Percentiles rank a stretch among this genome's conserved stretches.
phyloP scores from a whole-genome alignment of 2,329 filamentous ascomycete genomes.

The Epichloe sp. region DNA sequence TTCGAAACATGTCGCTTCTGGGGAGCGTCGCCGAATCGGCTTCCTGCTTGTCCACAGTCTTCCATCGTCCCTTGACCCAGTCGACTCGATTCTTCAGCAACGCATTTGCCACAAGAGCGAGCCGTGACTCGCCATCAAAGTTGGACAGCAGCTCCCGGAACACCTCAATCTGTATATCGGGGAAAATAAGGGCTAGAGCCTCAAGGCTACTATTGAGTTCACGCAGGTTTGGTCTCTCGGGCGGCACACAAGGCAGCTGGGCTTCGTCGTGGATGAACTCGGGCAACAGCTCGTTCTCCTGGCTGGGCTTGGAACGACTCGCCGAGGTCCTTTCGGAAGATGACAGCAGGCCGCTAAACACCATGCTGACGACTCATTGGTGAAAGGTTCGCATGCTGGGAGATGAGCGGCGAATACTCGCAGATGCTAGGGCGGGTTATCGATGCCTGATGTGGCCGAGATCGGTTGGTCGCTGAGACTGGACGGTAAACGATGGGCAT shows the following conservation, averaged over 20 bases:
- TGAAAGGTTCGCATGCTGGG: slow-evolving; percentile 6
- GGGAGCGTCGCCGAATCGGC: slow-evolving; percentile 29
- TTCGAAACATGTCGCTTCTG: slow-evolving; percentile 53
- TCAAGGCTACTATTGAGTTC: slow-evolving; percentile 59
- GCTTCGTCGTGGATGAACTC: slow-evolving; percentile 43
- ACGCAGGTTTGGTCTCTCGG: slow-evolving; percentile 48
- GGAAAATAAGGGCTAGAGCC: slow-evolving; percentile 59
- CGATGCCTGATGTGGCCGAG: not conserved
- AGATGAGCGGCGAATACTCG: not conserved
- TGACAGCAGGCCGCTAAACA: slow-evolving; percentile 34
- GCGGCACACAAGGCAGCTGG: slow-evolving; percentile 34
- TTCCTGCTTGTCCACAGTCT: slow-evolving; percentile 26
- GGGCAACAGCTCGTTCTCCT: slow-evolving; percentile 16
- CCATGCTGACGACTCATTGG: slow-evolving; percentile 32
- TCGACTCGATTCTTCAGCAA: slow-evolving; percentile 58
- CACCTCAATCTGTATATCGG: slow-evolving; percentile 68
- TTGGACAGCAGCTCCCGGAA: slow-evolving; percentile 68
- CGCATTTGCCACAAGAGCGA: slow-evolving; percentile 65
- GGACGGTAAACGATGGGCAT: not conserved
- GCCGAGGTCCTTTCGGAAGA: slow-evolving; percentile 25
- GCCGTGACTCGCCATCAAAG: slow-evolving; percentile 62
- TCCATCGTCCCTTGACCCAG: slow-evolving; percentile 59
- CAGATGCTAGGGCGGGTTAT: not conserved
- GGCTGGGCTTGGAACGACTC: slow-evolving; percentile 17
- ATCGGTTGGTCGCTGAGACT: not conserved